These are phyloP conservation scores for Boletus rubroflammeus DNA, from an alignment of 768 basidiomycete genomes.

Conservation along the genomic window DNA sequence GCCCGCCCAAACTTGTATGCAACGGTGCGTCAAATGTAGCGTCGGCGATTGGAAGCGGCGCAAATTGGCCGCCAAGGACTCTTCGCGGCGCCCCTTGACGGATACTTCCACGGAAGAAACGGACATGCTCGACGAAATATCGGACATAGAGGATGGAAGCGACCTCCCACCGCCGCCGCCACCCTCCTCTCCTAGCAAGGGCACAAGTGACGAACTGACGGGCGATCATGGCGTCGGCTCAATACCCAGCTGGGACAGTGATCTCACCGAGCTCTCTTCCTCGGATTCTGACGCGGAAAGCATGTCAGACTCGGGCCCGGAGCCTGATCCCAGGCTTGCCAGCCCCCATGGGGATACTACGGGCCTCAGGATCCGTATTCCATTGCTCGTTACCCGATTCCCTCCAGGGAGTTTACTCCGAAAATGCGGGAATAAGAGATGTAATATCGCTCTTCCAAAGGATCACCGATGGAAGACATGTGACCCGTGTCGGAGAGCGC, in stretches of 20 bases:
- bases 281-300: constrained; percentile 11
- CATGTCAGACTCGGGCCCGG: not conserved
- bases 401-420: constrained; percentile 4
- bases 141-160: not conserved
- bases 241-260: constrained; percentile 23
- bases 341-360: not conserved
- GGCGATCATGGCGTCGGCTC: not conserved
- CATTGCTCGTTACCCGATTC: constrained; percentile 16
- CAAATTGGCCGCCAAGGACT: not conserved
- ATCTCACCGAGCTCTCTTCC: constrained; percentile 19
- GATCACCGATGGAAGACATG: constrained; percentile 43
- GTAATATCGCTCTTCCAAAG: constrained; percentile 31
- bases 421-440: constrained; percentile 35
- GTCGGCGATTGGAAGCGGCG: constrained; percentile 19
- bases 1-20: not conserved
- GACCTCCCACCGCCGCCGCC: not conserved
- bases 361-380: constrained; percentile 21
- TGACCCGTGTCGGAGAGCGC: constrained; percentile 37
- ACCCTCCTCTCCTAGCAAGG: constrained; percentile 3
- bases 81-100: not conserved
- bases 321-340: not conserved
- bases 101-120: not conserved
- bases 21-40: constrained; percentile 21
- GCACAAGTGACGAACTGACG: not conserved
- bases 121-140: not conserved